Conservation (phyloP, 352 stramenopile species). For the Phytopythium aichiense region DNA sequence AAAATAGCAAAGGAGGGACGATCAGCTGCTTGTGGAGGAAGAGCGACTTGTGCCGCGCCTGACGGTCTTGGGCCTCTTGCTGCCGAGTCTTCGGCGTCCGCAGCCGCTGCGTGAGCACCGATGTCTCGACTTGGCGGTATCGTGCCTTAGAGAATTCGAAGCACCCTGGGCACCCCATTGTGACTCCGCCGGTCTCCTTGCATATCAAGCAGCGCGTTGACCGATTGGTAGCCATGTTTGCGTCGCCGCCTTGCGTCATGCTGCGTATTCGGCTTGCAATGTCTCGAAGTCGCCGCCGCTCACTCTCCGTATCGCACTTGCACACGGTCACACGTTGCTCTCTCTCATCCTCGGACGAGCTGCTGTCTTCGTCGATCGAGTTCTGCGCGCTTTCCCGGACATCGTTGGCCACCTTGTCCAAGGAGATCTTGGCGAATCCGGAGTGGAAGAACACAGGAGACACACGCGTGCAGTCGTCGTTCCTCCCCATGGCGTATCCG, state of each 20-base stretch:
- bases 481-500: constrained; percentile 41
- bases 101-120: constrained; percentile 35
- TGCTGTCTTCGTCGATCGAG: constrained; percentile 12
- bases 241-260: neutral
- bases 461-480: constrained; percentile 33
- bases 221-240: neutral
- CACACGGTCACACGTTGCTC: neutral
- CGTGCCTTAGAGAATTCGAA: constrained; percentile 48
- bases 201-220: constrained; percentile 25
- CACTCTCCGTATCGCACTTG: neutral
- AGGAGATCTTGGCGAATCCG: constrained; percentile 50
- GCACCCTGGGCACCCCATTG: constrained; percentile 57
- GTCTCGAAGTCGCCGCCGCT: neutral
- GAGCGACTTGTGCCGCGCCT: constrained; percentile 38
- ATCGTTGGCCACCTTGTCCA: constrained; percentile 39
- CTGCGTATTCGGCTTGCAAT: neutral
- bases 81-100: constrained; percentile 50
- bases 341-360: constrained; percentile 22
- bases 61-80: constrained; percentile 38
- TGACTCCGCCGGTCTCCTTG: constrained; percentile 15
- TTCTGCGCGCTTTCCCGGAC: constrained; percentile 26
- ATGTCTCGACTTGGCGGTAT: constrained; percentile 27
- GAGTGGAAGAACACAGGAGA: constrained; percentile 70
- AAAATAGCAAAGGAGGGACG: constrained; percentile 20
- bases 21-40: constrained; percentile 41